phyloP scores from a whole-genome alignment of 495 filamentous ascomycete species.

The Annulohypoxylon moriforme region DNA sequence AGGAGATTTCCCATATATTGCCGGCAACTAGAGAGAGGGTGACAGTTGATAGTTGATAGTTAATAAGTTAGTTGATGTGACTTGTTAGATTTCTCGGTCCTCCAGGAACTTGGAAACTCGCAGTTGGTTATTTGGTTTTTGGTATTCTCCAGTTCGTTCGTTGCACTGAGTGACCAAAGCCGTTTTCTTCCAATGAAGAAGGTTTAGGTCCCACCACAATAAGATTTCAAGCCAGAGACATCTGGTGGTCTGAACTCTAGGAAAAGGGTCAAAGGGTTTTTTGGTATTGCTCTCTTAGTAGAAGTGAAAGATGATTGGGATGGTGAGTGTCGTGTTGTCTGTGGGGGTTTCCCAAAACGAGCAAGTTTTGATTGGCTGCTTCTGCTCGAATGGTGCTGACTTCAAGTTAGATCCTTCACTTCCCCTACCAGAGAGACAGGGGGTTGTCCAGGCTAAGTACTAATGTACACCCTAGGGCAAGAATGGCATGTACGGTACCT shows the following conservation, averaged over 20 bases:
- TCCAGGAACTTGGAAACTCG: background rate
- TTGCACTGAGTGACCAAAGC: slow-evolving; percentile 2
- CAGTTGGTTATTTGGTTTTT: background rate
- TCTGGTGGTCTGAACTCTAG: slow-evolving; percentile 11
- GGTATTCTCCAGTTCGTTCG: slow-evolving; percentile 9
- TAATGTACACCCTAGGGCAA: background rate
- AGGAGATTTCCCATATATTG: slow-evolving; percentile 18
- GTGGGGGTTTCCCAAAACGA: slow-evolving; percentile 54
- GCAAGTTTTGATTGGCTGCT: slow-evolving; percentile 65
- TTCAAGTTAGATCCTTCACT: slow-evolving; percentile 44
- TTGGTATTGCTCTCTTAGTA: slow-evolving; percentile 15
- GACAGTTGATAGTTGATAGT: background rate
- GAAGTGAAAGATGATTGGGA: slow-evolving; percentile 47
- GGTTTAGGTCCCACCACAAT: slow-evolving; percentile 29
- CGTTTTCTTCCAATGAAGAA: slow-evolving; percentile 23
- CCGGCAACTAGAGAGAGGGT: background rate
- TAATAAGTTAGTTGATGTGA: slow-evolving; percentile 4
- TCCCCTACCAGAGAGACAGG: slow-evolving; percentile 35
- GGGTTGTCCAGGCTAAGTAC: slow-evolving; percentile 10
- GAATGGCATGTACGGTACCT: background rate
- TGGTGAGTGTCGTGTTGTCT: slow-evolving; percentile 53
- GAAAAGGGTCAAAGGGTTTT: slow-evolving; percentile 27
- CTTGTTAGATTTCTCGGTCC: slow-evolving; percentile 22
- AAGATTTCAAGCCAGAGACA: slow-evolving; percentile 34
- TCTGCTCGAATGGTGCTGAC: slow-evolving; percentile 40